A percentile compares a stretch with the other conserved stretches of the same genome.
phyloP scores from a whole-genome alignment of 2,329 filamentous ascomycete species.

The Geosmithia putterillii region DNA sequence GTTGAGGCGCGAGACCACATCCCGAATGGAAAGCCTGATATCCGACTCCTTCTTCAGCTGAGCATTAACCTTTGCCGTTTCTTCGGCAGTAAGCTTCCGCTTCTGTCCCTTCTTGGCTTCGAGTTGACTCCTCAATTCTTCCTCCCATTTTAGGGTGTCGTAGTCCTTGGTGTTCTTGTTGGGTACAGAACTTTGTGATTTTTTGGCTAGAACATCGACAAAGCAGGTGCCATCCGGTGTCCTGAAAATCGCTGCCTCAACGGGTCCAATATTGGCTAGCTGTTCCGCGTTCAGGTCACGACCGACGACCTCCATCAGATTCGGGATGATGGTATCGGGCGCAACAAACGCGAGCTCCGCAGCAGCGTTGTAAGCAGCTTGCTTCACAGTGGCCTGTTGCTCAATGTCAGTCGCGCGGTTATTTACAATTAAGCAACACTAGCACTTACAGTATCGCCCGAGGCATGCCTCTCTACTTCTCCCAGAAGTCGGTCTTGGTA shows the following conservation, averaged over 20 bases:
- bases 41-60: slow-evolving; percentile 78
- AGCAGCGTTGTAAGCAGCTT: slow-evolving; percentile 71
- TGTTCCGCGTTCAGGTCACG: slow-evolving; percentile 60
- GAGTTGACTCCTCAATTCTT: slow-evolving; percentile 74
- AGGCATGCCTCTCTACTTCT: slow-evolving; percentile 46
- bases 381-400: slow-evolving; percentile 19
- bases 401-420: slow-evolving; percentile 2
- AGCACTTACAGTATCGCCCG: slow-evolving; percentile 37
- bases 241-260: slow-evolving; percentile 85
- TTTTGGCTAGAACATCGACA: slow-evolving; percentile 81
- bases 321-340: slow-evolving; percentile 66
- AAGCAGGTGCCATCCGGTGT: slow-evolving; percentile 83
- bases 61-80: slow-evolving; percentile 79
- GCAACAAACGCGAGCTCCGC: slow-evolving; percentile 91
- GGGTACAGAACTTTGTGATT: slow-evolving; percentile 54
- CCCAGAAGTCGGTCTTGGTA: slow-evolving; percentile 52
- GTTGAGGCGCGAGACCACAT: slow-evolving; percentile 57
- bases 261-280: slow-evolving; percentile 62
- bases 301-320: slow-evolving; percentile 61
- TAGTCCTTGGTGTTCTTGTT: slow-evolving; percentile 93
- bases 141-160: slow-evolving; percentile 93
- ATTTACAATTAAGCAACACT: background rate
- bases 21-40: slow-evolving; percentile 62
- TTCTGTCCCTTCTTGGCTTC: slow-evolving; percentile 87
- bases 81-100: slow-evolving; percentile 83